These are phyloP conservation scores for Circinella minor DNA, from an alignment of 371 early-diverging fungal genomes.

Conservation along the genomic window DNA sequence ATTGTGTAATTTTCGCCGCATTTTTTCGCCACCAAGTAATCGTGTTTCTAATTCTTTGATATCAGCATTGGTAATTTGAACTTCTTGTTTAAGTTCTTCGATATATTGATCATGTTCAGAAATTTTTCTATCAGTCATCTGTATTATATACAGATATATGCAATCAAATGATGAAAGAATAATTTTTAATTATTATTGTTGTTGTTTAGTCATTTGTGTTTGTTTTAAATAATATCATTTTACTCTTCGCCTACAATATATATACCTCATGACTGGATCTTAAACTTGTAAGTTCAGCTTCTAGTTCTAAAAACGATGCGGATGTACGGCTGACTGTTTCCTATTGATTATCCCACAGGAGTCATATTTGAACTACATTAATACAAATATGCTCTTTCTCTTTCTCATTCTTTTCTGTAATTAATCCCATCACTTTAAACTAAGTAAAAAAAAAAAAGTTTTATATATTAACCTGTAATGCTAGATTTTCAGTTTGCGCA, in stretches of 20 bases:
- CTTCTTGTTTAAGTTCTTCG: slow-evolving; percentile 41
- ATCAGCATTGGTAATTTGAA: slow-evolving; percentile 6
- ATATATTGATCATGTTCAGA: slow-evolving; percentile 52
- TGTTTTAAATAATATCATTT: no score
- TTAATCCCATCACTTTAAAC: no score
- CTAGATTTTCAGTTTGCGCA: slow-evolving; percentile 20
- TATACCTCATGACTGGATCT: slow-evolving; percentile 54
- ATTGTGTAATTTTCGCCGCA: slow-evolving; percentile 87
- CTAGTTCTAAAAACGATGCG: slow-evolving; percentile 48
- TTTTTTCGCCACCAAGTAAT: slow-evolving; percentile 77
- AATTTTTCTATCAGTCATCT: slow-evolving; percentile 52
- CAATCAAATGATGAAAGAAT: no score
- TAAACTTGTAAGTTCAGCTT: slow-evolving; percentile 48
- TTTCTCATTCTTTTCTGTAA: no score
- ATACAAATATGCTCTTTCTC: no score
- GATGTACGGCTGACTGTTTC: slow-evolving; percentile 31
- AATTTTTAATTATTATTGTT: no score
- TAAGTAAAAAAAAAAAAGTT: no score
- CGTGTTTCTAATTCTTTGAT: slow-evolving; percentile 63
- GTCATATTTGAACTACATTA: no score
- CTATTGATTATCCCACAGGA: background rate
- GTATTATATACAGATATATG: background rate
- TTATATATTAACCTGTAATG: slow-evolving; percentile 11
- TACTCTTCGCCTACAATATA: background rate
- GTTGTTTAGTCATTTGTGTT: no score